Evolutionary conservation across 2,329 filamentous ascomycete species (phyloP), one percentile per base, ranked within the genome.

Genomic region (Alternaria gaisen): DNA sequence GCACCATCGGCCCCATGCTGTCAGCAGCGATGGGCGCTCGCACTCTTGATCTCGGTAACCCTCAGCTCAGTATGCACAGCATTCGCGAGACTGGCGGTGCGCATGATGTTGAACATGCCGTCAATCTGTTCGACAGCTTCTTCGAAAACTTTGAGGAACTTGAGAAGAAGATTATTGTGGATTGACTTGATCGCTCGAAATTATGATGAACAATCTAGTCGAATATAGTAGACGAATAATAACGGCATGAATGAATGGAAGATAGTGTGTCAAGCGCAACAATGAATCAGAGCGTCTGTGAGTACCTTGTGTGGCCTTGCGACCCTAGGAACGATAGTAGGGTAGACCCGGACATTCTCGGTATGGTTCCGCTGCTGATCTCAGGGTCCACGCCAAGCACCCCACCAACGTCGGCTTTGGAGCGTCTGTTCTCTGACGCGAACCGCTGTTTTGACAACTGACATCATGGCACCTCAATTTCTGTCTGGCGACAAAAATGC

Each of bases 1-100:
- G 92, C 82, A 99, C 95, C 36, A 99, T 99, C 74, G 95, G 95
- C 0, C 95, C 95, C n/a, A 97, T 97, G 89, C 84, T 98, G 46
- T 91, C 91, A 55, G 93, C 94, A 24, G 90, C 90, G 60, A 83
- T 98, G 71, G 95, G 95, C 58, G 89, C 93, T 56, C 86, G 95
- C 64, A 98, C 95, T 2, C 84, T 99, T 44, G 95, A 99, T 80
- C 81, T 98, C 58, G 94, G 94, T 10, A 98, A 97, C 80, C 90
- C 94, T 28, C 94, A 98, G 83, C 83, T 97, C 66, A 93, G 91
- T 76, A 98, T 98, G 95, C 94, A 98, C 81, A 95, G 91, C 75
- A 97, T 97, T 74, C 89, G 95, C 56, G 95, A 98, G 84, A 97
- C 92, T 43, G 91, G 92, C 24, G 95, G 95, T 40, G 88, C 90